A percentile compares a stretch with the other conserved stretches of the same genome.
Evolutionary conservation across 768 basidiomycete genomes (phyloP).

Genomic region (Serendipita sp.): DNA sequence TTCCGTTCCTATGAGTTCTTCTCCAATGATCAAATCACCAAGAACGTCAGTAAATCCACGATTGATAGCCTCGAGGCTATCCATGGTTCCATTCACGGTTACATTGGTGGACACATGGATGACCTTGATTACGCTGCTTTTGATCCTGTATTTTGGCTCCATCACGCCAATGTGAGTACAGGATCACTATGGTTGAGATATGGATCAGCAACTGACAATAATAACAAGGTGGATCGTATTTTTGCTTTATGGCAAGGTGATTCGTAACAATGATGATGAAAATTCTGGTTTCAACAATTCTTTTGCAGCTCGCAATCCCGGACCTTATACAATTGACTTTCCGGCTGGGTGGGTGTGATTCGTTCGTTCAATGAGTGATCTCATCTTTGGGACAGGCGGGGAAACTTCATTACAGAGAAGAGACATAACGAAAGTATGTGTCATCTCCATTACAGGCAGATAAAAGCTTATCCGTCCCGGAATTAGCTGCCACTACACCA

Average conservation of each 20-base stretch:
- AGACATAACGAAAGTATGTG: not conserved
- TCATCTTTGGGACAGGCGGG: not conserved
- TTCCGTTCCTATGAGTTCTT: not conserved
- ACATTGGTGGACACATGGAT: conserved; percentile 27
- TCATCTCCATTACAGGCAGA: not conserved
- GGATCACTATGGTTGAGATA: not conserved
- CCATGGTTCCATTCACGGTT: conserved; percentile 29
- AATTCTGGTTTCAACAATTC: not conserved
- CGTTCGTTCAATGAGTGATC: no score
- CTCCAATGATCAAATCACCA: not conserved
- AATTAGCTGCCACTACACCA: not conserved
- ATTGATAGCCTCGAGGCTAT: conserved; percentile 26
- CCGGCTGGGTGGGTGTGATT: no score
- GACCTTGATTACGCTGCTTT: conserved; percentile 21
- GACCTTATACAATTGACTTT: not conserved
- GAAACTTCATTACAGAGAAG: not conserved
- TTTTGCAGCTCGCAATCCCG: conserved; percentile 24
- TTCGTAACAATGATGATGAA: not conserved
- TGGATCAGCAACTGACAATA: not conserved
- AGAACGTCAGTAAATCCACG: not conserved
- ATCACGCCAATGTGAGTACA: conserved; percentile 20
- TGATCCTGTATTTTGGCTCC: conserved; percentile 39
- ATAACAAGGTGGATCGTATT: conserved; percentile 30
- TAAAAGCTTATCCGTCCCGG: not conserved
- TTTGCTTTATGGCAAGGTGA: conserved; percentile 28